Conservation (phyloP, 108 stramenopile species). For the Schizochytrium sp. region DNA sequence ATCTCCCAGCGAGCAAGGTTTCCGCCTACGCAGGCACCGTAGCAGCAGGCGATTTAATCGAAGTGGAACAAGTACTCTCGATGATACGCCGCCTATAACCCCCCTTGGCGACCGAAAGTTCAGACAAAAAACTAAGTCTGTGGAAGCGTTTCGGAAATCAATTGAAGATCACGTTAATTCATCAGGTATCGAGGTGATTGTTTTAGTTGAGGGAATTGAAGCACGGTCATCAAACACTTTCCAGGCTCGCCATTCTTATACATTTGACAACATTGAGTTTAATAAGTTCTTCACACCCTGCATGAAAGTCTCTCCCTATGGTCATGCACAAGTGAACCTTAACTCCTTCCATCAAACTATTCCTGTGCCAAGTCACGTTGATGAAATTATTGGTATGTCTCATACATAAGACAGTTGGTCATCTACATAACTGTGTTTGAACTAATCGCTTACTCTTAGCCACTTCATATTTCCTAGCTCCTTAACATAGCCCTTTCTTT, state of each 20-base stretch:
- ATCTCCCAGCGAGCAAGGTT: conserved; percentile 7
- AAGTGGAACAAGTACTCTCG: no score
- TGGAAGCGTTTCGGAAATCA: conserved; percentile 16
- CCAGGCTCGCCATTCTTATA: conserved; percentile 84
- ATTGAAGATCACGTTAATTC: neutral
- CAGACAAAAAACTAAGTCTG: neutral
- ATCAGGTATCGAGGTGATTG: conserved; percentile 30
- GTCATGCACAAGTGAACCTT: conserved; percentile 70
- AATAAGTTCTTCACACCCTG: conserved; percentile 78
- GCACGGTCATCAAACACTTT: conserved; percentile 65
- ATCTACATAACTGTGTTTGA: no score
- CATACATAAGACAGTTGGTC: neutral
- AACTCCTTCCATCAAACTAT: conserved; percentile 72
- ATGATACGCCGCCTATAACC: neutral
- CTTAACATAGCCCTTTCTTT: no score
- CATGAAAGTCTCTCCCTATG: conserved; percentile 62
- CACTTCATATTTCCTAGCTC: no score
- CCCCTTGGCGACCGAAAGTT: neutral
- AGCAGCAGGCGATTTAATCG: no score
- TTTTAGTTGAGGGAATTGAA: conserved; percentile 62
- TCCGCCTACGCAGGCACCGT: neutral
- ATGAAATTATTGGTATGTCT: neutral
- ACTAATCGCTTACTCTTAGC: no score
- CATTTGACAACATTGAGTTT: conserved; percentile 83
- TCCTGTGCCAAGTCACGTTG: neutral